Base-by-base conservation (phyloP, 2,329 filamentous ascomycete species). In the Orbilia ellipsospora region DNA sequence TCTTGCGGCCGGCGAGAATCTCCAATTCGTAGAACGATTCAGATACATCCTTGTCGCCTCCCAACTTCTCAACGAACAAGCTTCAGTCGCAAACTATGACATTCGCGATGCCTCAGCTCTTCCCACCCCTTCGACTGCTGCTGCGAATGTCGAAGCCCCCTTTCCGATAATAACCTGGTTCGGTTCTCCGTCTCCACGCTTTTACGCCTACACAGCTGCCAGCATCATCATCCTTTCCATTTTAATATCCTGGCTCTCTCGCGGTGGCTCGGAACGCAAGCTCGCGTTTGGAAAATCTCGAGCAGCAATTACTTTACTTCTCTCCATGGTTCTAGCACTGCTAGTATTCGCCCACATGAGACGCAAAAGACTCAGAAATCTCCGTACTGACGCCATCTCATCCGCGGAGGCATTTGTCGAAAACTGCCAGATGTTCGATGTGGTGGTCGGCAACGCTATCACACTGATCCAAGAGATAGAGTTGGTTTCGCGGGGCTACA, bases 401-500 rank as follows among this genome's bases (percentile, higher is more conserved):
- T 88, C 90, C 77, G 89, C 91, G 4, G 88, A 88, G 10, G 83
- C 85, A 0, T 89, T 96, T 78, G 89, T 95, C 54, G 85, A 88
- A 55, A 90, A 89, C 80, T 89, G 93, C 45, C 92, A 96, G 80
- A 89, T 90, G 59, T 93, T 96, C 79, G 93, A 97, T 82, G 88
- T 90, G 48, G 90, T 90, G 20, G 89, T 88, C 48, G 89, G 90
- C 45, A 90, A 92, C 36, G 91, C 92, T 1, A 85, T 97, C 66
- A 89, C 91, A 44, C 87, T 97, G 74, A 90, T 97, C 77, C 94
- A 97, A 82, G 94, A 97, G 83, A 93, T 97, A n/a, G 94, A 97
- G 83, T 86, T 97, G 36, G 93, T 97, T 26, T 96, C 94, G 31
- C 89, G 94, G 79, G 94, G 94, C 20, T 97, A 96, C 82, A 87